Evolutionary conservation across 1,139 yeast genomes (phyloP), one percentile per base, ranked within the genome.

Genomic region (Yarrowia galli): DNA sequence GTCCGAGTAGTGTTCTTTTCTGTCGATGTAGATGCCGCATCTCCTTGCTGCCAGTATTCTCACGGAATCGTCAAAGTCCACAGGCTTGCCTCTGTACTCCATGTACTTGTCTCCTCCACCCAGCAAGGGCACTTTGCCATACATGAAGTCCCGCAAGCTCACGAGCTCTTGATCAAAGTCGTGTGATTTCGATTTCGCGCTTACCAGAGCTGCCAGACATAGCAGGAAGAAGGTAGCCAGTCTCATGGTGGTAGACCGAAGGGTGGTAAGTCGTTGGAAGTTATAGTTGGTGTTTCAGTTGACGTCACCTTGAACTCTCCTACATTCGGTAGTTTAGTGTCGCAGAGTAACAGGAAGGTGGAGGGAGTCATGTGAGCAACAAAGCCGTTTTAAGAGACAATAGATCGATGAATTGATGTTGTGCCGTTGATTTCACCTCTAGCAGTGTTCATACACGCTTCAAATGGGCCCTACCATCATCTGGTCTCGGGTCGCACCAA

Each of bases 121-220:
- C 9, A 53, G 40, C 16, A 53, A 32, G 2, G 60, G 60, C 32
- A 53, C 38, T 22, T 15, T 16, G 2, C 60, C 60, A 12, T 53
- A 23, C 60, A 53, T 53, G 22, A 53, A 53, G 45, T 53, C 45
- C 45, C 22, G 25, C 45, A 53, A 22, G 20, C 45, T 36, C 15
- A 53, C 45, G 10, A 22, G 13, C 2, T 53, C 60, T 10, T 16
- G 25, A 3, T 53, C 22, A 8, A 36, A 22, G 18, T 12, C 32
- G 3, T 22, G n/a, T 15, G 38, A 28, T 16, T n/a, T 28, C 16
- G 38, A 28, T 23, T 28, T 28, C 7, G 40, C 56, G 25, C 40
- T 18, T 10, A 20, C 56, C 22, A 49, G 56, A 20, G 56, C 38
- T 7, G 40, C n/a, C 12, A 49, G n/a, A 6, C 23, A 32, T 13